Conservation (phyloP, 352 stramenopile species). For the Globisporangium nagaii region DNA sequence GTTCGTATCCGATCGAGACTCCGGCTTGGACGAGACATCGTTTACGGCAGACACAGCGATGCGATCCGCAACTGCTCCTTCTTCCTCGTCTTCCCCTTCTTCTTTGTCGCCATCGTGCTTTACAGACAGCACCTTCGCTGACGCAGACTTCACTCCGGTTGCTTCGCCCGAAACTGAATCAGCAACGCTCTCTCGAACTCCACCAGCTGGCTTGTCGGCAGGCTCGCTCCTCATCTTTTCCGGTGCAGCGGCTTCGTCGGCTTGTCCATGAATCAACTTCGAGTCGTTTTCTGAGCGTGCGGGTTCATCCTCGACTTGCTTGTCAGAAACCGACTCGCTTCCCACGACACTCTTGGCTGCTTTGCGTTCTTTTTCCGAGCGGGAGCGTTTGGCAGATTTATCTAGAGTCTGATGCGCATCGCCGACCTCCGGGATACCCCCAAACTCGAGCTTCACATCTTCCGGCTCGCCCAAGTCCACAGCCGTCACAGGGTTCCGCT, state of each 20-base stretch:
- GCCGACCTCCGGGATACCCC: too few species aligned
- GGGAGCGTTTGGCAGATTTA: too few species aligned
- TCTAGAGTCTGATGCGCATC: too few species aligned
- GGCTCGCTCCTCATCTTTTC: background rate
- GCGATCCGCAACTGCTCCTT: background rate
- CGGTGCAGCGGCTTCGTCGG: background rate
- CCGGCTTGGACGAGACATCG: background rate
- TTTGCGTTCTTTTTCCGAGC: too few species aligned
- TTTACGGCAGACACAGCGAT: background rate
- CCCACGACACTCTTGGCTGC: too few species aligned
- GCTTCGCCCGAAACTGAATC: background rate
- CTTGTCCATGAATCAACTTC: background rate
- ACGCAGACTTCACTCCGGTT: background rate
- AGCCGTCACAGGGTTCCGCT: background rate
- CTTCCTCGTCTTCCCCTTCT: constrained; percentile 8
- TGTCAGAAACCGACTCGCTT: background rate
- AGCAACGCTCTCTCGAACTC: background rate
- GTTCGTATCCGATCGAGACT: background rate
- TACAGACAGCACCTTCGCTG: background rate
- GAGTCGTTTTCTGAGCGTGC: background rate
- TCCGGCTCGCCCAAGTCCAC: background rate
- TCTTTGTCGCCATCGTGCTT: background rate
- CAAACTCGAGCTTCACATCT: background rate
- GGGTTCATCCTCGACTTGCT: background rate
- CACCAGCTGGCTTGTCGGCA: background rate